Conservation (phyloP, 2,329 filamentous ascomycete genomes). For the Beauveria scarabaeidicola region DNA sequence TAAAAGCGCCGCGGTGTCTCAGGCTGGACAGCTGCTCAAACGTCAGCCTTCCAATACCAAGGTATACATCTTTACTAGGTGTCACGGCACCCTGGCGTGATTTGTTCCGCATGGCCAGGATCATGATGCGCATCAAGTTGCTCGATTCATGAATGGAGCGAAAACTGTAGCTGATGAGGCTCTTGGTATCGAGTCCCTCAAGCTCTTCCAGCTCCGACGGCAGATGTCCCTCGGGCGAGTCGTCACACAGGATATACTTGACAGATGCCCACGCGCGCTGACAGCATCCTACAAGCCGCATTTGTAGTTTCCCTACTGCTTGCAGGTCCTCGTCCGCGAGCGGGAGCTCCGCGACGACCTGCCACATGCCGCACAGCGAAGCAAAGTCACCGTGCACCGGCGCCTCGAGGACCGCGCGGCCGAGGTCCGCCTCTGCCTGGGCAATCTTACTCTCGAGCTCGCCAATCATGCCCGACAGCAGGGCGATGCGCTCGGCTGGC, state of each 20-base stretch:
- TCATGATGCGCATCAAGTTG: slow-evolving; percentile 58
- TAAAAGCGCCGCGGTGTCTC: slow-evolving; percentile 86
- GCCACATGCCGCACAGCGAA: slow-evolving; percentile 51
- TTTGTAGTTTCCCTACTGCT: slow-evolving; percentile 35
- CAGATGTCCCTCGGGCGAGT: slow-evolving; percentile 85
- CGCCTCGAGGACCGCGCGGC: slow-evolving; percentile 54
- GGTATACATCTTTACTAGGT: slow-evolving; percentile 48
- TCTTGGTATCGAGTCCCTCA: slow-evolving; percentile 71
- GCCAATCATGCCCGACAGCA: slow-evolving; percentile 50
- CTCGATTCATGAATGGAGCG: slow-evolving; percentile 91
- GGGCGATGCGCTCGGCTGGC: slow-evolving; percentile 32
- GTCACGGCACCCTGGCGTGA: slow-evolving; percentile 35
- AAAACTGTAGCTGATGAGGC: slow-evolving; percentile 90
- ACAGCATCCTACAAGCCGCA: slow-evolving; percentile 52
- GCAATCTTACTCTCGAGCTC: slow-evolving; percentile 57
- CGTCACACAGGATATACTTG: slow-evolving; percentile 73
- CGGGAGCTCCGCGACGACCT: slow-evolving; percentile 35
- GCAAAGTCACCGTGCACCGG: slow-evolving; percentile 65
- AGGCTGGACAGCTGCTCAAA: slow-evolving; percentile 77
- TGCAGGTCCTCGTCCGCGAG: slow-evolving; percentile 30
- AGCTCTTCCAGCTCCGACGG: slow-evolving; percentile 67
- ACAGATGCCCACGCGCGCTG: slow-evolving; percentile 69
- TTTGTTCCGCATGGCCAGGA: slow-evolving; percentile 44
- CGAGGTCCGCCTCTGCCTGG: slow-evolving; percentile 56
- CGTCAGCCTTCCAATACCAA: slow-evolving; percentile 60